Percentiles rank a stretch among this genome's conserved stretches.
These are phyloP conservation scores for Coniochaeta ligniaria DNA, from an alignment of 2,329 filamentous ascomycete species.

Conservation along the genomic window DNA sequence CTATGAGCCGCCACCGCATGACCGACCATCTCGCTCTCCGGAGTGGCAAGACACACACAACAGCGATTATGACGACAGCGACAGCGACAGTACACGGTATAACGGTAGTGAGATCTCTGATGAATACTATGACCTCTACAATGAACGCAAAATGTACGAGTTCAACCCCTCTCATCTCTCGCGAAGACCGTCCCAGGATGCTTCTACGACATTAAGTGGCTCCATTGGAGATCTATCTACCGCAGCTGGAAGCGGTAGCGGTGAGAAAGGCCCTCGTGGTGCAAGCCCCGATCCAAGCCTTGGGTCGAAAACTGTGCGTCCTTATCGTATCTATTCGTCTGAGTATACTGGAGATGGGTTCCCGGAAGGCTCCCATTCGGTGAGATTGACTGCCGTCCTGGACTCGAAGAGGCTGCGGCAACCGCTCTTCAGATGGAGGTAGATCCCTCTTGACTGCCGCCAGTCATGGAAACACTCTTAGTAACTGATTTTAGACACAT, in stretches of 20 bases:
- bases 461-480: not conserved
- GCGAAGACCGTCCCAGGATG: not conserved
- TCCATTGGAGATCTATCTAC: not conserved
- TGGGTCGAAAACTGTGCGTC: not conserved
- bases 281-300: not conserved
- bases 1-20: not conserved
- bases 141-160: not conserved
- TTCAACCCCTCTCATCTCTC: not conserved
- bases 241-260: not conserved
- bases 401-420: not conserved
- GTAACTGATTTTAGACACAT: not conserved
- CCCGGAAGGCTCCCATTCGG: not conserved
- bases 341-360: constrained; percentile 2
- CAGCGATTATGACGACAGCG: not conserved
- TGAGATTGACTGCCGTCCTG: not conserved
- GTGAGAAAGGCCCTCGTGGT: not conserved
- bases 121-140: not conserved
- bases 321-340: not conserved
- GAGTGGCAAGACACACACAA: not conserved
- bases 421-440: not conserved
- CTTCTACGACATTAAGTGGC: not conserved
- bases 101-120: not conserved
- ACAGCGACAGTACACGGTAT: not conserved
- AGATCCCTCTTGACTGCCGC: not conserved
- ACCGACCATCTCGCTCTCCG: not conserved